Evolutionary conservation across 2,329 filamentous ascomycete species (phyloP).

Genomic region (Exophiala lecanii-corni): DNA sequence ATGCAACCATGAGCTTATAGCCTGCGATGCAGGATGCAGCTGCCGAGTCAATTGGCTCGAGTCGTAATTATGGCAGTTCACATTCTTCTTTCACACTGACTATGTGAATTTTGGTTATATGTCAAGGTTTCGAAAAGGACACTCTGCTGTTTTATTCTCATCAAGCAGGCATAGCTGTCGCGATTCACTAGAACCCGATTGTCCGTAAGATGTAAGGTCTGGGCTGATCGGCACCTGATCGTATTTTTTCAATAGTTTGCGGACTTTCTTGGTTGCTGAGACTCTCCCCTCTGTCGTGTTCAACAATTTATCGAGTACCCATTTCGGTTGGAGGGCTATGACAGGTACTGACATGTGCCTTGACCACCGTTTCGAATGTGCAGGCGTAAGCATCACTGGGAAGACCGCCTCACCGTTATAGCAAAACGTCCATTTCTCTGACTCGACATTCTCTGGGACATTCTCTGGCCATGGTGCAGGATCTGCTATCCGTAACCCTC

Average conservation of each 20-base stretch:
- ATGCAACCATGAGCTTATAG: too few species aligned
- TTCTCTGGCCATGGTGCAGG: slow-evolving; percentile 3
- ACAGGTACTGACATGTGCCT: slow-evolving; percentile 2
- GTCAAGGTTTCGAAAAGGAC: slow-evolving; percentile 7
- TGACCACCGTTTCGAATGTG: slow-evolving; percentile 5
- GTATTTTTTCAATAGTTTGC: slow-evolving; percentile 7
- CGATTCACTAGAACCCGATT: slow-evolving; percentile 3
- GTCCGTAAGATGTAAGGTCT: slow-evolving; percentile 6
- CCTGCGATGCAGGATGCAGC: too few species aligned
- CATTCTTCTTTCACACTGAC: too few species aligned
- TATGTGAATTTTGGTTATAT: too few species aligned
- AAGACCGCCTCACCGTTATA: slow-evolving; percentile 5
- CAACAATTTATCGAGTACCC: slow-evolving; percentile 6
- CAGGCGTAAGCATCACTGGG: slow-evolving; percentile 5
- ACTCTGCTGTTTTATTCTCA: slow-evolving; percentile 7
- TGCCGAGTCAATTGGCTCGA: too few species aligned
- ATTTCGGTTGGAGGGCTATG: slow-evolving; percentile 8
- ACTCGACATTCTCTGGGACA: slow-evolving; percentile 2
- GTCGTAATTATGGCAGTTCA: too few species aligned
- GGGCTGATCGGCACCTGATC: slow-evolving; percentile 9
- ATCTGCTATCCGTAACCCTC: slow-evolving; percentile 2
- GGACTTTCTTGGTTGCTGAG: slow-evolving; percentile 1
- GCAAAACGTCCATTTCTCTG: slow-evolving; percentile 8
- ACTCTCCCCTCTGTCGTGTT: slow-evolving; percentile 4
- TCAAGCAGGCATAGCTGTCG: slow-evolving; percentile 6